A percentile compares a stretch with the other conserved stretches of the same genome.
These are phyloP conservation scores for Pistacia atlantica DNA, from an alignment of 345 rosid species.

Conservation along the genomic window DNA sequence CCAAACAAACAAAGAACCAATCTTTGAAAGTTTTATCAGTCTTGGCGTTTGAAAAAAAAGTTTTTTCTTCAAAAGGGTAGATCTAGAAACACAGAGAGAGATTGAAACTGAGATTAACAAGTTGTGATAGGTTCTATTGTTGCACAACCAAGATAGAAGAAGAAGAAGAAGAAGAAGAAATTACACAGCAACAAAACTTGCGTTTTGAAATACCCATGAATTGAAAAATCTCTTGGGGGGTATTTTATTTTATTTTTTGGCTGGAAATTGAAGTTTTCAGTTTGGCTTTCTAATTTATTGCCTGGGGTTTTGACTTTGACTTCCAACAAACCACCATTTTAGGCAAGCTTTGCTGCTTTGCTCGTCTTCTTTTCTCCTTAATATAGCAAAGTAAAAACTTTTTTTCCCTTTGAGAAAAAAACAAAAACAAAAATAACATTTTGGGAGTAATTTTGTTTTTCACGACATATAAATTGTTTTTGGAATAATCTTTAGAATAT, in stretches of 20 bases:
- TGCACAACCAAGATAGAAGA: slow-evolving; percentile 11
- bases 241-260: background rate
- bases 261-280: slow-evolving; percentile 11
- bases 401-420: background rate
- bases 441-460: background rate
- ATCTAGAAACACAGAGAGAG: slow-evolving; percentile 25
- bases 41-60: background rate
- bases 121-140: slow-evolving; percentile 20
- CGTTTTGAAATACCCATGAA: slow-evolving; percentile 23
- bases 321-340: slow-evolving; percentile 44
- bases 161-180: background rate
- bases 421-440: background rate
- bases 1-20: slow-evolving; percentile 4
- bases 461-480: background rate
- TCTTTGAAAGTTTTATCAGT: background rate
- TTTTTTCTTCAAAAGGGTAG: slow-evolving; percentile 24
- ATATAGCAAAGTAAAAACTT: slow-evolving; percentile 12
- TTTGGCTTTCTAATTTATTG: slow-evolving; percentile 29
- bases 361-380: slow-evolving; percentile 31
- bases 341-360: slow-evolving; percentile 46
- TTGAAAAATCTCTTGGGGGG: background rate
- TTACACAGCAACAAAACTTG: slow-evolving; percentile 19
- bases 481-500: background rate
- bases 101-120: background rate
- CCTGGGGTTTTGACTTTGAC: slow-evolving; percentile 48